Evolutionary conservation across 129 eudicot genomes (phyloP).

Genomic region (Logfia minima): DNA sequence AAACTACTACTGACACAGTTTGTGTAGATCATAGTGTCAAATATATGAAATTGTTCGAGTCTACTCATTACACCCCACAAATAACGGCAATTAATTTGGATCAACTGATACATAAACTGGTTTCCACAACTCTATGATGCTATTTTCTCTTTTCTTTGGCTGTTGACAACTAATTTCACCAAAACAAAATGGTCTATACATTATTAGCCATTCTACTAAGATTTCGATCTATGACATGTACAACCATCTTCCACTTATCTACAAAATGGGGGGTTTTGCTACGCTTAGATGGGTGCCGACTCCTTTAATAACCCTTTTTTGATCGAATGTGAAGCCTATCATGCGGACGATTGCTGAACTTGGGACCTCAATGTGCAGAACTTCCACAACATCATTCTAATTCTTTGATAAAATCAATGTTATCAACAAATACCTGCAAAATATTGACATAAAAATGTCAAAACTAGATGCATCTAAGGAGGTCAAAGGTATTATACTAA

Average conservation of each 20-base stretch:
- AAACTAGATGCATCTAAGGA: background rate
- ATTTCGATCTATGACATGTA: conserved; percentile 18
- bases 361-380: background rate
- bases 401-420: conserved; percentile 69
- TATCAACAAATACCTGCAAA: conserved; percentile 73
- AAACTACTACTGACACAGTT: background rate
- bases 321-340: background rate
- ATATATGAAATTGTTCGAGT: background rate
- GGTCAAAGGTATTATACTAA: background rate
- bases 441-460: conserved; percentile 6
- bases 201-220: conserved; percentile 29
- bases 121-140: conserved; percentile 20
- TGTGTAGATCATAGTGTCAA: background rate
- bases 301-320: conserved; percentile 12
- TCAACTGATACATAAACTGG: conserved; percentile 1
- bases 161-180: conserved; percentile 20
- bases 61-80: conserved; percentile 25
- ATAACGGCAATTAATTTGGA: conserved; percentile 3
- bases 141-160: conserved; percentile 20
- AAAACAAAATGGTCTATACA: conserved; percentile 32
- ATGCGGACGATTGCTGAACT: conserved; percentile 6
- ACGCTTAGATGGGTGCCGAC: background rate
- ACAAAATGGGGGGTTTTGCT: conserved; percentile 25
- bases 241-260: conserved; percentile 33
- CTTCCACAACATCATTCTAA: conserved; percentile 45